A percentile compares a stretch with the other conserved stretches of the same genome.
Conservation (phyloP, 2,329 filamentous ascomycete species). For the Aspergillus ochraceoroseus region DNA sequence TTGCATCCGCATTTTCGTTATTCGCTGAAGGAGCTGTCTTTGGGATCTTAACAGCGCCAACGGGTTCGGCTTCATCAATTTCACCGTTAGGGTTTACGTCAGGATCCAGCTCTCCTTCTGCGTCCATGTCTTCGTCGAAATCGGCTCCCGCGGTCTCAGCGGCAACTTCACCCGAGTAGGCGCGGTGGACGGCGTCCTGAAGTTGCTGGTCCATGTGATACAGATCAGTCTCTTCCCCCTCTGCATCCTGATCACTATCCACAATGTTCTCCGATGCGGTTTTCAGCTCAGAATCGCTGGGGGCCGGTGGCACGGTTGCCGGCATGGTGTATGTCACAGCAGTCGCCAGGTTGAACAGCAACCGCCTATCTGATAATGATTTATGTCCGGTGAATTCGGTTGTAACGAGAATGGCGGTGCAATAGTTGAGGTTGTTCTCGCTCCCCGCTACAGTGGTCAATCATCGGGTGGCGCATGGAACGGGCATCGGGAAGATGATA, state of each 20-base stretch:
- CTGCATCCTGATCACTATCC: constrained; percentile 44
- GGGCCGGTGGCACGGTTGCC: constrained; percentile 39
- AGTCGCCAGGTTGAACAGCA: constrained; percentile 36
- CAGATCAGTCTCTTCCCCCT: constrained; percentile 43
- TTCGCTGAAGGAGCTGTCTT: constrained; percentile 29
- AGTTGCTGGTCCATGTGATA: constrained; percentile 40
- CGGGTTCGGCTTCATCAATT: constrained; percentile 42
- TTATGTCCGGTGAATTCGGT: constrained; percentile 5
- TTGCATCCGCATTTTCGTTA: constrained; percentile 38
- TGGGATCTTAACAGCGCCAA: constrained; percentile 37
- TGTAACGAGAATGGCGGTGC: constrained; percentile 17
- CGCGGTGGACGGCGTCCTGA: constrained; percentile 37
- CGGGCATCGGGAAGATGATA: constrained; percentile 25
- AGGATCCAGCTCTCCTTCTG: constrained; percentile 18
- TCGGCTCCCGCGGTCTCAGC: constrained; percentile 27
- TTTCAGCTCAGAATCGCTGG: constrained; percentile 34
- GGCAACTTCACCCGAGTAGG: constrained; percentile 32
- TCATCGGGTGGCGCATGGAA: constrained; percentile 27
- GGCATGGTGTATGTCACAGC: constrained; percentile 39
- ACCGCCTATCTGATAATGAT: constrained; percentile 9
- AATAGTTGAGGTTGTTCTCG: constrained; percentile 28
- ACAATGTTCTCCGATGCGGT: constrained; percentile 29
- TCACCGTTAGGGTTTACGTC: constrained; percentile 33
- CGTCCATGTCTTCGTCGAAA: constrained; percentile 8
- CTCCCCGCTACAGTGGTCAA: constrained; percentile 24